Base-by-base conservation (phyloP, 495 filamentous ascomycete genomes). In the Hamigera avellanea region DNA sequence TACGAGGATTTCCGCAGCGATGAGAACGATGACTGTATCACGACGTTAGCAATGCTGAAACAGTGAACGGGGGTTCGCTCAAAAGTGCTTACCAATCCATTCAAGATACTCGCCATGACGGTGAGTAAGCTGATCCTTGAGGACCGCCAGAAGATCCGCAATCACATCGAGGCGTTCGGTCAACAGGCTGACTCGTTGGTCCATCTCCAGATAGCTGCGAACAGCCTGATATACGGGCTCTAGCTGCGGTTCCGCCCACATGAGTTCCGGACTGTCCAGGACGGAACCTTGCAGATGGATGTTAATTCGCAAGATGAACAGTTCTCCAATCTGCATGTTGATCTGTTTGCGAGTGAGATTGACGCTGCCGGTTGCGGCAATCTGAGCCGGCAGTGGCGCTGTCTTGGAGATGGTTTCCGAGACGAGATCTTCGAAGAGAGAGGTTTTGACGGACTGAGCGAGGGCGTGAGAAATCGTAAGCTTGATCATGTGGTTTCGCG, bases 291-390 rank as follows among this genome's bases (percentile, higher is more conserved):
- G 94, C 9, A 98, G 70, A 62, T 98, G 93, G 50, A 98, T 94
- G 51, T 89, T 94, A 64, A 98, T 96, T 18, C 89, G 73, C 8
- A 98, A 61, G 49, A 98, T 96, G 59, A 98, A 98, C 9, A 98
- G 75, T 59, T 98, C 84, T 54, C 91, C 91, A 39, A 98, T 93
- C 53, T 95, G 86, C 84, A 94, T 95, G 64, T 95, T 95, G 70
- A 95, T 95, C 52, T 96, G 72, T 18, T 72, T 67, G 9, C 87
- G 74, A 18, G 75, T 81, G 32, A 98, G 75, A 26, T 81, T 76
- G 46, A 96, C 83, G 49, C 86, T 89, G 40, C 91, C 91, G 1
- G 89, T 94, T 42, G 81, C 57, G 0, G 93, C 91, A 36, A 98
- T 89, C 52, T 89, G 83, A 10, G 80, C 76, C 1, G 91, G 91